Percentiles rank a stretch among this genome's conserved stretches.
phyloP scores from a whole-genome alignment of 108 stramenopile genomes.

The Epipyxis sp. region DNA sequence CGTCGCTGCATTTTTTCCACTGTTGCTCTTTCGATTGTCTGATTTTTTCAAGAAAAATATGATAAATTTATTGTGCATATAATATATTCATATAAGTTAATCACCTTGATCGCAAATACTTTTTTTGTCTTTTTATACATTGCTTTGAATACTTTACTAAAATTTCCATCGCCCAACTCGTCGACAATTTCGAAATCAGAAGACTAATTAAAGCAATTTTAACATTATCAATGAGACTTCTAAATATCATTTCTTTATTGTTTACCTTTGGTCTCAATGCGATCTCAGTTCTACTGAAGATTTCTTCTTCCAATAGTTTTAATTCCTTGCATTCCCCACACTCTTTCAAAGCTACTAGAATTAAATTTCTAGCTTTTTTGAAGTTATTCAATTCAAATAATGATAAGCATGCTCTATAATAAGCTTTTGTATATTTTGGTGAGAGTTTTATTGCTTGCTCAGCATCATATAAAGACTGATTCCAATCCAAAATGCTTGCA shows the following conservation, averaged over 20 bases:
- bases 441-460: background rate
- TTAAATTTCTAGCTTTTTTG: background rate
- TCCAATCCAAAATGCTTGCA: slow-evolving; percentile 4
- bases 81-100: background rate
- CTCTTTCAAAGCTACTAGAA: slow-evolving; percentile 24
- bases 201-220: too few relatives aligned
- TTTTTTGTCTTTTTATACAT: slow-evolving; percentile 72
- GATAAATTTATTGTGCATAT: background rate
- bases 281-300: background rate
- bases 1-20: slow-evolving; percentile 77
- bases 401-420: background rate
- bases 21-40: slow-evolving; percentile 76
- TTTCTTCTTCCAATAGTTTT: slow-evolving; percentile 14
- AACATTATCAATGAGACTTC: too few relatives aligned
- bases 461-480: slow-evolving; percentile 9
- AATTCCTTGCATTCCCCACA: slow-evolving; percentile 10
- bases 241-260: too few relatives aligned
- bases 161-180: slow-evolving; percentile 69
- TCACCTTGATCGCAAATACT: slow-evolving; percentile 86
- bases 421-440: slow-evolving; percentile 15
- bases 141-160: slow-evolving; percentile 70
- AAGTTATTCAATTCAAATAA: background rate
- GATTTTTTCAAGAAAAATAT: background rate
- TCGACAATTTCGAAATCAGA: slow-evolving; percentile 29
- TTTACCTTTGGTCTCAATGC: slow-evolving; percentile 17